phyloP scores from a whole-genome alignment of 1,139 yeast species.

The Magnusiomyces fungicola region DNA sequence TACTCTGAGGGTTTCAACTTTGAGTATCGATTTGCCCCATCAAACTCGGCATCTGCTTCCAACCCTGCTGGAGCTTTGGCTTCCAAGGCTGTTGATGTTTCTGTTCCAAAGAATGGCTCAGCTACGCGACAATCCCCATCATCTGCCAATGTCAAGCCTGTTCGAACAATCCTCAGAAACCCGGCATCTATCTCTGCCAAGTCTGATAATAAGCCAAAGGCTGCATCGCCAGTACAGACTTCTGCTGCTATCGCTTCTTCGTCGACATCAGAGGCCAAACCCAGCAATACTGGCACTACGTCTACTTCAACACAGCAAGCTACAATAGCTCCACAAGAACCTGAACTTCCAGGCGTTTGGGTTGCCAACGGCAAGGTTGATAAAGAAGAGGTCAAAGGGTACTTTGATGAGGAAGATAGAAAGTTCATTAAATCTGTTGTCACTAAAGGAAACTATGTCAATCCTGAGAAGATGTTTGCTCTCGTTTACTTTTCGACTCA shows the following conservation, averaged over 20 bases:
- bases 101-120: background rate
- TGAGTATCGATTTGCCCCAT: constrained; percentile 31
- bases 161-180: background rate
- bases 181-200: background rate
- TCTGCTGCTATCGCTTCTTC: constrained; percentile 9
- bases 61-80: background rate
- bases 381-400: constrained; percentile 29
- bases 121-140: background rate
- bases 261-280: constrained; percentile 10
- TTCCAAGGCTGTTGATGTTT: background rate
- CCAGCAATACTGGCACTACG: constrained; percentile 1
- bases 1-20: constrained; percentile 47
- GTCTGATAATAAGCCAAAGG: background rate
- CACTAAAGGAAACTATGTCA: constrained; percentile 25
- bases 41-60: background rate
- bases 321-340: constrained; percentile 1
- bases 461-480: constrained; percentile 31
- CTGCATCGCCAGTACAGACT: constrained; percentile 7
- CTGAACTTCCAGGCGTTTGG: constrained; percentile 34
- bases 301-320: background rate
- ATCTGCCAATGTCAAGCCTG: background rate
- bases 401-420: constrained; percentile 31
- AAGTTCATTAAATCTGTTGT: constrained; percentile 28
- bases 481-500: constrained; percentile 33
- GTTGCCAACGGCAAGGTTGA: constrained; percentile 32